Evolutionary conservation across 2,329 filamentous ascomycete genomes (phyloP).

Genomic region (Samsoniella hepiali): DNA sequence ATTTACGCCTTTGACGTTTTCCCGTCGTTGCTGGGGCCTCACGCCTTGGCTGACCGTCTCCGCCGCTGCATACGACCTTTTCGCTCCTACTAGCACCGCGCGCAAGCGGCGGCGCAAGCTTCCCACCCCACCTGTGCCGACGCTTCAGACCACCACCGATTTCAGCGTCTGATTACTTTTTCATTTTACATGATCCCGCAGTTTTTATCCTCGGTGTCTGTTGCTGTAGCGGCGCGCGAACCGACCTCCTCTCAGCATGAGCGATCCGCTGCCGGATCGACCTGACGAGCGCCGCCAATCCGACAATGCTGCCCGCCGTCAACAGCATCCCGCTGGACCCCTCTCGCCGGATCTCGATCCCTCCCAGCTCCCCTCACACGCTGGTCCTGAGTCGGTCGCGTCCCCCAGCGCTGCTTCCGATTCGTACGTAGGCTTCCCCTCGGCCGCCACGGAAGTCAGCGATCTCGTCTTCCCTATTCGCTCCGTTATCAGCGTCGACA

Average conservation of each 20-base stretch:
- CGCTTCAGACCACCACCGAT: not conserved
- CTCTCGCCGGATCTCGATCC: not conserved
- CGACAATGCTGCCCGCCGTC: not conserved
- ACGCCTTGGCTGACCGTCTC: not conserved
- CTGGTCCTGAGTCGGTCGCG: not conserved
- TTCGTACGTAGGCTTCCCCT: conserved; percentile 26
- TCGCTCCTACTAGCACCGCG: not conserved
- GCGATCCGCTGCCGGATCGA: conserved; percentile 1
- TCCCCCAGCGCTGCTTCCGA: conserved; percentile 10
- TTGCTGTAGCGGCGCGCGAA: conserved; percentile 5
- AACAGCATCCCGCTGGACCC: not conserved
- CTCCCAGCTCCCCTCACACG: not conserved
- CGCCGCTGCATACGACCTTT: conserved; percentile 1
- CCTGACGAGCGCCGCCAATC: conserved; percentile 6
- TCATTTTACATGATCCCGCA: conserved; percentile 3
- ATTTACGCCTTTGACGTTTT: not conserved
- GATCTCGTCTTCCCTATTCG: conserved; percentile 78
- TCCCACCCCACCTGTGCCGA: conserved; percentile 3
- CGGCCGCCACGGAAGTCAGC: conserved; percentile 34
- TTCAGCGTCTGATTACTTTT: not conserved
- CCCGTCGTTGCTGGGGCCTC: not conserved
- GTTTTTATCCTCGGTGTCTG: not conserved
- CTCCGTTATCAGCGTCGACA: conserved; percentile 72
- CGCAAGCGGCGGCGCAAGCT: not conserved
- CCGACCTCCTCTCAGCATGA: conserved; percentile 5